Evolutionary conservation across 1,284 basidiomycete species (phyloP).

Genomic region (Wallemia ichthyophaga): DNA sequence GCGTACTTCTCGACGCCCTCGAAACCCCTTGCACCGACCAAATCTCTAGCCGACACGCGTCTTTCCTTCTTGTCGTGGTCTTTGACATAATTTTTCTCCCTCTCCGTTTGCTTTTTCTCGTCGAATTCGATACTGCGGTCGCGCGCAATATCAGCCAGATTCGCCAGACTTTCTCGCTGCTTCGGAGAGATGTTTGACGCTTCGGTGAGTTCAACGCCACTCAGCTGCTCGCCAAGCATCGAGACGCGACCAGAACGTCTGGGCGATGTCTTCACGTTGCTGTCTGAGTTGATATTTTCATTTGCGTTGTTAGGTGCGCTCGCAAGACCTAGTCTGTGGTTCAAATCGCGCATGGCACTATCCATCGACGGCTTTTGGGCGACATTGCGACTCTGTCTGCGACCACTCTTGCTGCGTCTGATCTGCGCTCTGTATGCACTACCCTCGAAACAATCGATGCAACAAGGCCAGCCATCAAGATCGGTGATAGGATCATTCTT

Average conservation of each 20-base stretch:
- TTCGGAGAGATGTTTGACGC: background rate
- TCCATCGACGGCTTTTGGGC: background rate
- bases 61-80: background rate
- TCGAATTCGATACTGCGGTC: no score
- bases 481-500: slow-evolving; percentile 44
- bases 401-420: background rate
- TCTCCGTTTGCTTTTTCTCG: no score
- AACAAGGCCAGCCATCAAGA: slow-evolving; percentile 41
- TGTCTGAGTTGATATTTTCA: no score
- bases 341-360: background rate
- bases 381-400: background rate
- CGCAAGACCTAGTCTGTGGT: background rate
- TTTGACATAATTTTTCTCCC: no score
- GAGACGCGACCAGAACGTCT: background rate
- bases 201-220: background rate
- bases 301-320: no score
- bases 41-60: background rate
- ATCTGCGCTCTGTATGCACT: background rate
- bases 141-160: background rate
- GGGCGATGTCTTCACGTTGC: background rate
- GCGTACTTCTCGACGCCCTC: background rate
- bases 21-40: background rate
- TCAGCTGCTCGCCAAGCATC: background rate
- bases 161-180: background rate
- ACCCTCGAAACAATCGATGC: slow-evolving; percentile 38